Evolutionary conservation across 495 filamentous ascomycete genomes (phyloP).

Genomic region (Talaromyces trachyspermus): DNA sequence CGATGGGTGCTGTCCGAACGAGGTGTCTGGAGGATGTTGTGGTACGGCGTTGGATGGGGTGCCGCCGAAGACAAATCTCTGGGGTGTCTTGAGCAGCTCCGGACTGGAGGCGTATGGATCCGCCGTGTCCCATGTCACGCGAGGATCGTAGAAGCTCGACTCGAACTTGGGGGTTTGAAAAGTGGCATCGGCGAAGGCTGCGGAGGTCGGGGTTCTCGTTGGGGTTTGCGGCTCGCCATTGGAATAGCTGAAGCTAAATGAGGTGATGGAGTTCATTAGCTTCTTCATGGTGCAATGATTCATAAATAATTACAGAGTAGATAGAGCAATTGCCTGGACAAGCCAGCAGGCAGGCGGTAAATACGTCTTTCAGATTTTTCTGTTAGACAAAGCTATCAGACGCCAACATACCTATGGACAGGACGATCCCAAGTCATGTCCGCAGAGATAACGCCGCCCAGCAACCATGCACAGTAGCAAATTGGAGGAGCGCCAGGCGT

Average conservation of each 20-base stretch:
- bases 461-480: too few species aligned
- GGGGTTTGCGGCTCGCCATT: conserved; percentile 73
- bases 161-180: conserved; percentile 64
- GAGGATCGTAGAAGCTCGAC: conserved; percentile 43
- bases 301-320: not conserved
- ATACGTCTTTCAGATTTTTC: too few species aligned
- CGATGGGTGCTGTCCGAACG: conserved; percentile 47
- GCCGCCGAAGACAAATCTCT: conserved; percentile 27
- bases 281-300: conserved; percentile 16
- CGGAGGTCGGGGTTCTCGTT: conserved; percentile 63
- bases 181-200: conserved; percentile 51
- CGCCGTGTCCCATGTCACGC: conserved; percentile 46
- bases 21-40: conserved; percentile 47
- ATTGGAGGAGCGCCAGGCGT: too few species aligned
- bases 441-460: too few species aligned
- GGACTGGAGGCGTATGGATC: conserved; percentile 49
- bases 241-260: conserved; percentile 66
- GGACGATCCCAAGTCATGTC: too few species aligned
- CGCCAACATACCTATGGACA: too few species aligned
- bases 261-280: conserved; percentile 30
- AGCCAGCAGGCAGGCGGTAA: not conserved
- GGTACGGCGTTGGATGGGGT: conserved; percentile 35
- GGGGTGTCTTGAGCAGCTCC: conserved; percentile 45
- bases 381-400: too few species aligned
- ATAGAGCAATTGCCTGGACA: not conserved